Base-by-base conservation (phyloP, 2,329 filamentous ascomycete species). In the Pseudogymnoascus sp. region DNA sequence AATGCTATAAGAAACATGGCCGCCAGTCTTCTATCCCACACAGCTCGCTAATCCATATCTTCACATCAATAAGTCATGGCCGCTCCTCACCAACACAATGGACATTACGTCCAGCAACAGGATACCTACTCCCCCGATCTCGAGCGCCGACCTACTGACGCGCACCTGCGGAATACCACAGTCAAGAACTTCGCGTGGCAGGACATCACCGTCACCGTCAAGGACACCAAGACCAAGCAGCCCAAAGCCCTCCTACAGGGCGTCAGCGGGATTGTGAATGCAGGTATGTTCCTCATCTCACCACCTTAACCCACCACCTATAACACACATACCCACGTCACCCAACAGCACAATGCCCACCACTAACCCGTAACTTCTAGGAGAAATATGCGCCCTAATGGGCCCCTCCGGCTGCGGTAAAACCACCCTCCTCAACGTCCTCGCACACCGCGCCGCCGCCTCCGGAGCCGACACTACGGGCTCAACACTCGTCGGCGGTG, bases 391-490 rank as follows among this genome's bases (percentile, higher is more conserved):
- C 64, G 91, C 91, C 39, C 75, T 95, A 52, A 93, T 95, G 89
- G 91, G 91, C 23, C 90, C 90, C 12, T 82, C 78, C 33, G 83
- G 83, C 4, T 82, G 84, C 63, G 91, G 91, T 60, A 96, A 96
- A 74, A 94, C 91, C 0, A 95, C 91, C 0, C 80, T 96, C 0
- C 80, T 96, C 36, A 92, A 95, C 72, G 84, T 89, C 4, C 84
- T 95, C 12, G 90, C 91, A 5, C 83, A 84, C 64, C 77, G 77
- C 65, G 77, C 78, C 11, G 78, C 79, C 0, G 77, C 81, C 5
- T 78, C 79, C 16, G 82, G 82, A 9, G 78, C 83, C 0, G 81
- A 81, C 2, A 79, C 84, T 2, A 79, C 78, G 5, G 83, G 84
- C 14, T 72, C 77, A 2, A 77, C 85, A 12, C 78, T 82, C 62